Conservation (phyloP, 139 green algal genomes). For the Closterium sp. region DNA sequence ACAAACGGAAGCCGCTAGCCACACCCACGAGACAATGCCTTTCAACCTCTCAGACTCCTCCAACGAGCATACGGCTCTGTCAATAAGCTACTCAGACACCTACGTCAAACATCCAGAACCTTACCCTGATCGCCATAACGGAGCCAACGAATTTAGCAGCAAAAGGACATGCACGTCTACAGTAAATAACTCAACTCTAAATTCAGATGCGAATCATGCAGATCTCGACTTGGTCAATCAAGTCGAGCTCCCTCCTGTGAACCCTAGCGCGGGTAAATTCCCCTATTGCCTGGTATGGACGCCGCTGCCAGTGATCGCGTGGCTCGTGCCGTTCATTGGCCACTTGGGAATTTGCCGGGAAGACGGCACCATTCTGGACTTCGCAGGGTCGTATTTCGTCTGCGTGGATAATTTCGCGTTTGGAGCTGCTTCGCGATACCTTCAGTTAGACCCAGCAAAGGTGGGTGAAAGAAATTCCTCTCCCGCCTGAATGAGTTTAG, state of each 20-base stretch:
- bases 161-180: neutral
- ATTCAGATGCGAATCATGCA: neutral
- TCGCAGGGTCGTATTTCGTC: slow-evolving; percentile 49
- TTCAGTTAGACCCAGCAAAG: slow-evolving; percentile 37
- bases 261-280: slow-evolving; percentile 26
- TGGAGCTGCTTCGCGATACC: slow-evolving; percentile 29
- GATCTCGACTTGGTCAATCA: neutral
- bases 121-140: neutral
- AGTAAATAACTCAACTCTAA: neutral
- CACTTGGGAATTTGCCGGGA: slow-evolving; percentile 43
- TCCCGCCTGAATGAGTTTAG: too few species aligned
- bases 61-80: neutral
- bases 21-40: neutral
- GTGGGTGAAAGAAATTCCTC: neutral
- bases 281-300: slow-evolving; percentile 49
- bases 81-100: neutral
- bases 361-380: slow-evolving; percentile 52
- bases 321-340: slow-evolving; percentile 49
- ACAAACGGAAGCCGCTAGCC: neutral
- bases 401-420: slow-evolving; percentile 50
- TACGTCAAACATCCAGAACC: neutral
- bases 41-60: neutral
- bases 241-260: slow-evolving; percentile 2
- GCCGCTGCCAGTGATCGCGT: slow-evolving; percentile 44
- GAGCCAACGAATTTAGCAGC: neutral